Conservation (phyloP, 768 basidiomycete genomes). For the Ephemerocybe angulata region DNA sequence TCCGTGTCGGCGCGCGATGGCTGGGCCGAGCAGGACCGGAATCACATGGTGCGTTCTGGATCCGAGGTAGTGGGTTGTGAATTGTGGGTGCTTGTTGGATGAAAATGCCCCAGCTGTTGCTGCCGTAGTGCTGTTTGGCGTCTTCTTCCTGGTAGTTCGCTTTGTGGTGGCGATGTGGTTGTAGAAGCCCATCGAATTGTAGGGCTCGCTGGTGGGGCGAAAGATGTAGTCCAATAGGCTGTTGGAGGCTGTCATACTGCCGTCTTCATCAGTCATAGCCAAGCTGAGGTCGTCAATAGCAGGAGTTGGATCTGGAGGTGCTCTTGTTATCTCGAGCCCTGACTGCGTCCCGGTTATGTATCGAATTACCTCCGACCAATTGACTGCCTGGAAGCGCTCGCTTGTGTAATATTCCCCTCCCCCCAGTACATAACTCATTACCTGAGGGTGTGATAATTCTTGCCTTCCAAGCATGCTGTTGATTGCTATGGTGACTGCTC, state of each 20-base stretch:
- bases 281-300: no score
- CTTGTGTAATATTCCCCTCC: no score
- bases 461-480: slow-evolving; percentile 1
- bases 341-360: no score
- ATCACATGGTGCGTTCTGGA: neutral
- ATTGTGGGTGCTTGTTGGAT: neutral
- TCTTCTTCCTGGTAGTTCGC: neutral
- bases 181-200: neutral
- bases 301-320: no score
- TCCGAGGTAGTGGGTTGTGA: neutral
- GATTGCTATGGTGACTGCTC: neutral
- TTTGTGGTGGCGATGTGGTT: neutral
- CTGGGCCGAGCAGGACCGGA: neutral
- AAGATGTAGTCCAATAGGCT: neutral
- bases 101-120: neutral
- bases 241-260: neutral
- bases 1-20: neutral
- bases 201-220: neutral
- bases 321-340: no score
- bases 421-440: no score
- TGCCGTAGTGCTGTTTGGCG: neutral
- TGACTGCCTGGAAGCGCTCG: no score
- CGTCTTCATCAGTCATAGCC: neutral
- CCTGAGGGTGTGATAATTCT: no score
- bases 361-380: no score